These are phyloP conservation scores for Sclerotinia minor DNA, from an alignment of 2,329 filamentous ascomycete genomes.

Conservation along the genomic window DNA sequence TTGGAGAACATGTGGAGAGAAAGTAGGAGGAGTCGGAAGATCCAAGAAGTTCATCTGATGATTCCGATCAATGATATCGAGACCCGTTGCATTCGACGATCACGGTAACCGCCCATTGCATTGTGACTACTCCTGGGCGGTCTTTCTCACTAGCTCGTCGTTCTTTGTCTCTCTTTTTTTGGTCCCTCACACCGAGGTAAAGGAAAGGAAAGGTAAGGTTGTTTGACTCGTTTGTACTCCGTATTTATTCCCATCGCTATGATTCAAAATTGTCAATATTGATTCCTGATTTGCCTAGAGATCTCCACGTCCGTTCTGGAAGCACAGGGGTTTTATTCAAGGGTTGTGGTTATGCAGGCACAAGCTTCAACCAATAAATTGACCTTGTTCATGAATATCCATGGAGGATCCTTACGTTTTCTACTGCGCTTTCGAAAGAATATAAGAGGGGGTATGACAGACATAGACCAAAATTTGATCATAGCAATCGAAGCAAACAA, in stretches of 20 bases:
- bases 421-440: neutral
- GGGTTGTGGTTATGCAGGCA: slow-evolving; percentile 12
- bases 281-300: slow-evolving; percentile 20
- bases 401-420: slow-evolving; percentile 23
- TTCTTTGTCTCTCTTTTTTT: slow-evolving; percentile 2
- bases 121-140: neutral
- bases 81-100: slow-evolving; percentile 17
- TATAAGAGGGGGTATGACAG: neutral
- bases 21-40: neutral
- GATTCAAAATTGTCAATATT: slow-evolving; percentile 23
- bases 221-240: slow-evolving; percentile 13
- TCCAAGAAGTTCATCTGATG: slow-evolving; percentile 3
- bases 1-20: slow-evolving; percentile 23
- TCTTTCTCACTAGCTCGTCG: neutral
- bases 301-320: slow-evolving; percentile 22
- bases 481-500: slow-evolving; percentile 15
- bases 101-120: slow-evolving; percentile 3
- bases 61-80: slow-evolving; percentile 18
- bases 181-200: neutral
- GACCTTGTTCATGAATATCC: slow-evolving; percentile 11
- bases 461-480: slow-evolving; percentile 14
- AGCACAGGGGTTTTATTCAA: slow-evolving; percentile 15
- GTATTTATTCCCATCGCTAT: slow-evolving; percentile 4
- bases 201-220: neutral
- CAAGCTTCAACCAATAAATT: slow-evolving; percentile 11